Evolutionary conservation across 2,329 filamentous ascomycete species (phyloP), one percentile per base, ranked within the genome.

Genomic region (Akanthomyces uredinophilus): DNA sequence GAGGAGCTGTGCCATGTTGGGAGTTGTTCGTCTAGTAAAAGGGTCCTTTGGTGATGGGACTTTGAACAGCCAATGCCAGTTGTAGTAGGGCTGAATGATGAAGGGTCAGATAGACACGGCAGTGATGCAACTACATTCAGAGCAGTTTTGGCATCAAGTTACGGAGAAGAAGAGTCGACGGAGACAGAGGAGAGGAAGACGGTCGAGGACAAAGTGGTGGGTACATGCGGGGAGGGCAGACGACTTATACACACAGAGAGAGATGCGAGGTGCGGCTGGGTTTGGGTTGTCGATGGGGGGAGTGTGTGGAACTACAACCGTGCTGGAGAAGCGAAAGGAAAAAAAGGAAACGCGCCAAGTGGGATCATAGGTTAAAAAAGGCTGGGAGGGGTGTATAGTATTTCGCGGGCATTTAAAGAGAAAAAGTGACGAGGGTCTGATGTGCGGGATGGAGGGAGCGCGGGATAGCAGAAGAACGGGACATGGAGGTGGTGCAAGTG

Each of bases 201-300:
- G 41, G 29, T 39, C 41, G 58, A 60, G 50, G 41, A 54, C 47
- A 54, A 10, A 53, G 51, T 55, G 59, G 59, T 61, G 59, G 59
- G 24, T 61, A 61, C 59, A 61, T 61, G 59, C 59, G 59, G 59
- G 59, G 59, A 61, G 59, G 51, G 24, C 22, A 55, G 59, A 43
- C 43, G 59, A 61, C 59, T 61, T 61, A 61, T 61, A 61, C 59
- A 61, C n/a, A n/a, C n/a, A n/a, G n/a, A n/a, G n/a, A n/a, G 27
- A 61, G 50, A 49, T 51, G 59, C 27, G 50, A 61, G 27, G 59
- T 20, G 51, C 59, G 51, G 59, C 59, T 61, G 59, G 59, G 59
- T 61, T 61, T 61, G 59, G 59, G 59, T 50, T 43, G 51, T 49
- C 43, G 41, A 43, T 37, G 39, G 27, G 27, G 27, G 27, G 6